Conservation (phyloP, 257 asterid genomes). For the Parsonsia alboflavescens region DNA sequence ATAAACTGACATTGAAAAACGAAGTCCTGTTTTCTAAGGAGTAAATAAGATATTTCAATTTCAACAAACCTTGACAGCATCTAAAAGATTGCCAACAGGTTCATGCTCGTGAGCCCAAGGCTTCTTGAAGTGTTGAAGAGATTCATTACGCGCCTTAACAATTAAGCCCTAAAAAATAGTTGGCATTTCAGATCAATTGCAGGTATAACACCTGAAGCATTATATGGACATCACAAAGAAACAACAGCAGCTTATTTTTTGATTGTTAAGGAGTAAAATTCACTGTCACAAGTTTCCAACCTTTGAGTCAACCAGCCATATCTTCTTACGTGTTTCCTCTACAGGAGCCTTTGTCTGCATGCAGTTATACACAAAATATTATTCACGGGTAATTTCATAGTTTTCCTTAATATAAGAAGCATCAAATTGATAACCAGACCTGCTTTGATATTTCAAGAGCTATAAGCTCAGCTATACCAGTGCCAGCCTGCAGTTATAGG, state of each 20-base stretch:
- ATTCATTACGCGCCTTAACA: conserved; percentile 65
- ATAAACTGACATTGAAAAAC: conserved; percentile 5
- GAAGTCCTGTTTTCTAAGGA: neutral
- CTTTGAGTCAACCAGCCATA: conserved; percentile 97
- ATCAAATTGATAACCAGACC: conserved; percentile 30
- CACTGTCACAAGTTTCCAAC: conserved; percentile 27
- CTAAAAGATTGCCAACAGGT: conserved; percentile 60
- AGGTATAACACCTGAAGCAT: neutral
- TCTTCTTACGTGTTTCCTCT: conserved; percentile 71
- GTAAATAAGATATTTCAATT: neutral
- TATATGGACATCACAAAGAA: neutral
- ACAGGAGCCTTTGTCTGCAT: conserved; percentile 46
- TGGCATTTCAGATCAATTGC: neutral
- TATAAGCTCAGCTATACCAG: conserved; percentile 94
- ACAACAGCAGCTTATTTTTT: neutral
- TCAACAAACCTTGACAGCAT: conserved; percentile 72
- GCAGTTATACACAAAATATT: conserved; percentile 10
- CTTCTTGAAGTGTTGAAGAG: conserved; percentile 87
- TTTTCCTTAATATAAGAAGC: neutral
- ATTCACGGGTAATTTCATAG: neutral
- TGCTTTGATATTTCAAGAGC: conserved; percentile 87
- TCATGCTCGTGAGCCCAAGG: conserved; percentile 96
- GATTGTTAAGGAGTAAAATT: neutral
- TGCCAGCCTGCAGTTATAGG: conserved; percentile 77
- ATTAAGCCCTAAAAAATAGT: conserved; percentile 62